Base-by-base conservation (phyloP, 1,139 yeast genomes). In the Blastobotrys raffinosifermentans region DNA sequence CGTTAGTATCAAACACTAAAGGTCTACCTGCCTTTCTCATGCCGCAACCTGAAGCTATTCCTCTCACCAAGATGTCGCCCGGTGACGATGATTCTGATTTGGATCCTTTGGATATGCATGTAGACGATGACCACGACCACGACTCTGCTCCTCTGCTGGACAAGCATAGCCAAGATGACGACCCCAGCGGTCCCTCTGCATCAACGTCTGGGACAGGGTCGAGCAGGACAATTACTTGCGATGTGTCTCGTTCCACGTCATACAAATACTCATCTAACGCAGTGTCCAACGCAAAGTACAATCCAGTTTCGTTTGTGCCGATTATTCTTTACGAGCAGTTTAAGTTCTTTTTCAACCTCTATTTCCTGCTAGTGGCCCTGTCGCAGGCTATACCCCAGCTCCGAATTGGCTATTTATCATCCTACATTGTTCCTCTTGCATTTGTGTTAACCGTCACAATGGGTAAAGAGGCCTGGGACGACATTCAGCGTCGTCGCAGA, bases 391-490 rank as follows among this genome's bases (percentile, higher is more conserved):
- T 93, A n/a, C 96, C 97, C 1, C 86, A 80, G 10, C 69, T 93
- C 41, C 70, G 97, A 48, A 91, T 93, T 26, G 99, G 99, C 7
- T 93, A 89, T 56, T 67, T 93, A 31, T 83, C 95, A 1, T 84
- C 96, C 2, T 93, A 93, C 58, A 72, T 93, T 26, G 96, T 89
- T 4, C 99, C 99, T 0, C 69, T 93, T 39, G 96, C 83, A 1
- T 93, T 93, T 66, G 98, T 93, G 13, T 66, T 93, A 32, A 69
- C 83, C 0, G 94, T 93, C 4, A 93, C 98, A 0, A 87, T 93
- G 95, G 68, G 81, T 52, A 91, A 91, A 60, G 99, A 93, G 58
- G 97, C 96, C 0, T 72, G 86, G 50, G 98, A 93, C 62, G 99
- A 93, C 60, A 73, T 91, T 13, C 82, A 82, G 38, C 76, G 99